phyloP scores from a whole-genome alignment of 2,329 filamentous ascomycete species.

The Fusarium paranaense region DNA sequence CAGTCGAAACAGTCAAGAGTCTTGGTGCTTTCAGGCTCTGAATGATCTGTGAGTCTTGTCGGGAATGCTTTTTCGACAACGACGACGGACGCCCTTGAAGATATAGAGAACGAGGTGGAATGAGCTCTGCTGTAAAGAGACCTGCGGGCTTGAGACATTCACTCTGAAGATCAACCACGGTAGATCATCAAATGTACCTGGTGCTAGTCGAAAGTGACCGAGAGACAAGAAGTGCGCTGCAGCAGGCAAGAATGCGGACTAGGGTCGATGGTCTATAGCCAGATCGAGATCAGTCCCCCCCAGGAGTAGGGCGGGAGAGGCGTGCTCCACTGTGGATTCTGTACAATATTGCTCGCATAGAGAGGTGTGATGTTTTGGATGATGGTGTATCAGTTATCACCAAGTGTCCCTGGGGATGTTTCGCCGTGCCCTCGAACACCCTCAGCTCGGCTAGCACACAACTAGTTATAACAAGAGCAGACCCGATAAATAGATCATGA shows the following conservation, averaged over 20 bases:
- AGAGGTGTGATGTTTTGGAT: conserved; percentile 31
- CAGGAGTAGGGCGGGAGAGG: conserved; percentile 45
- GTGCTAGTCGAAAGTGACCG: conserved; percentile 46
- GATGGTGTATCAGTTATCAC: conserved; percentile 36
- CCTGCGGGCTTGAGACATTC: conserved; percentile 50
- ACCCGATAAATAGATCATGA: conserved; percentile 8
- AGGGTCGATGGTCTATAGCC: conserved; percentile 23
- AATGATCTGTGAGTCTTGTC: conserved; percentile 43
- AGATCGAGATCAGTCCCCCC: conserved; percentile 43
- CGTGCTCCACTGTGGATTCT: conserved; percentile 39
- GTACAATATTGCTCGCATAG: conserved; percentile 44
- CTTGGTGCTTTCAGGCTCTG: conserved; percentile 14
- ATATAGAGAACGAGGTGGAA: conserved; percentile 55
- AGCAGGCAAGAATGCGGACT: conserved; percentile 50
- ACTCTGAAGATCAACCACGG: conserved; percentile 50
- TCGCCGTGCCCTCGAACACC: conserved; percentile 34
- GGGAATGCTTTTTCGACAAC: conserved; percentile 50
- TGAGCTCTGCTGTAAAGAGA: conserved; percentile 49
- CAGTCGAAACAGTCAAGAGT: conserved; percentile 29
- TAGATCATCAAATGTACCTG: conserved; percentile 47
- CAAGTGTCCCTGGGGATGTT: conserved; percentile 37
- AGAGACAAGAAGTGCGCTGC: conserved; percentile 50
- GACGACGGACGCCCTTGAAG: conserved; percentile 54
- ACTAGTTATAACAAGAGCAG: conserved; percentile 28
- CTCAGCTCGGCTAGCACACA: conserved; percentile 29